Evolutionary conservation across 176 grass and related monocot genomes (phyloP), one percentile per base, ranked within the genome.

Genomic region (Carex scoparia): DNA sequence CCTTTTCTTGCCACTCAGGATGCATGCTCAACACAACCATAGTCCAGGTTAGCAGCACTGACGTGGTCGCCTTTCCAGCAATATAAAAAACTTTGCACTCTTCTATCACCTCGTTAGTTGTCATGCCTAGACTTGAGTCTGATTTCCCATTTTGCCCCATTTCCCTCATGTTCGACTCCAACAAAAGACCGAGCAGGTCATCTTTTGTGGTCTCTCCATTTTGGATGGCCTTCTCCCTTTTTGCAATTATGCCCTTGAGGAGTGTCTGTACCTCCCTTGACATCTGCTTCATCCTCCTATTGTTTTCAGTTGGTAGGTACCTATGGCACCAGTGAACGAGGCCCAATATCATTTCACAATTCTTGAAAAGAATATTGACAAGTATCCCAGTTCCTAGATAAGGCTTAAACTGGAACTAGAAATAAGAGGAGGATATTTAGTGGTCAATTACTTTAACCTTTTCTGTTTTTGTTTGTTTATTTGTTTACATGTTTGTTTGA

Each of bases 11-110:
- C 94, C 94, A 97, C 18, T 85, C 86, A 7, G 88, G 91, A 89
- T 97, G 86, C 91, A 94, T 97, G 71, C 91, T 92, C 55, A 97
- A 46, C 31, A 84, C 54, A 18, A 94, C 54, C 60, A 94, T 71
- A 5, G 94, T 92, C 94, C 94, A 97, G 54, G 94, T 97, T 32
- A 97, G 91, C 79, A 97, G 61, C 15, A 90, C 84, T 10, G 91
- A 86, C 74, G 94, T 94, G 61, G 92, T 94, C 87, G 89, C 92
- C 66, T 92, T 88, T 35, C 92, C 92, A 0, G 87, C 94, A 67
- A 97, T 92, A 76, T 97, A 97, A 82, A 97, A 97, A 12, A 97
- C 61, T 80, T 92, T 94, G 86, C 94, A 97, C 83, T 97, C 94
- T 49, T 90, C 89, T 11, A 97, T 94, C 19, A 97, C 65, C 2